A percentile compares a stretch with the other conserved stretches of the same genome.
Conservation (phyloP, 148 eudicot genomes). For the Nyssa sinensis region DNA sequence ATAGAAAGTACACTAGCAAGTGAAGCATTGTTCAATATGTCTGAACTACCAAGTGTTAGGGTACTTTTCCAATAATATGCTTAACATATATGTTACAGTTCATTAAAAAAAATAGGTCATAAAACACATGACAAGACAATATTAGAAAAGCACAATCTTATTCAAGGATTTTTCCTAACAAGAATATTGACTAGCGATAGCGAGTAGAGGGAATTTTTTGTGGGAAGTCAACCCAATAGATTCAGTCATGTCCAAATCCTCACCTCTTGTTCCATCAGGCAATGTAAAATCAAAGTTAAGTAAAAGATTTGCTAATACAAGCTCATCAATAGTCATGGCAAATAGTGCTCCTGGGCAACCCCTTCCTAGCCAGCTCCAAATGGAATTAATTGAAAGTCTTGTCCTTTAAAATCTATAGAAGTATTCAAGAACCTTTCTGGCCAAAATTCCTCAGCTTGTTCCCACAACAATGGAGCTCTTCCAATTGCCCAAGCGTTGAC, state of each 20-base stretch:
- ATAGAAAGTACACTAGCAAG: no score
- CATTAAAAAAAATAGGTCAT: no score
- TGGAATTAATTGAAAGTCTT: constrained; percentile 56
- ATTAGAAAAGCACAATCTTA: no score
- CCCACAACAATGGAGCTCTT: constrained; percentile 58
- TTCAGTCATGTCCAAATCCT: constrained; percentile 41
- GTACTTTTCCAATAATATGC: no score
- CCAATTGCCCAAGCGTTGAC: constrained; percentile 67
- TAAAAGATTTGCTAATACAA: constrained; percentile 48
- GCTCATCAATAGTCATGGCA: constrained; percentile 42
- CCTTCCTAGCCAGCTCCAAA: constrained; percentile 76
- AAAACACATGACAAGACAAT: no score
- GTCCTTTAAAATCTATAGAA: constrained; percentile 46
- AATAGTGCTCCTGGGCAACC: constrained; percentile 53
- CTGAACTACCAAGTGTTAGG: no score
- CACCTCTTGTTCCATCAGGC: constrained; percentile 31
- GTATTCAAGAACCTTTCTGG: constrained; percentile 62
- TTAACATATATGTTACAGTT: no score
- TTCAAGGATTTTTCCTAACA: no score
- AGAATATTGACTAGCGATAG: constrained; percentile 19
- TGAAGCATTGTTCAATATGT: no score
- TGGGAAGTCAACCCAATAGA: constrained; percentile 31
- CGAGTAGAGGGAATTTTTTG: constrained; percentile 35
- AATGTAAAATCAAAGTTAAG: constrained; percentile 48
- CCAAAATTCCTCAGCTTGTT: constrained; percentile 46